Evolutionary conservation across 1,139 yeast genomes (phyloP).

Genomic region (Suhomyces bolitotheri): DNA sequence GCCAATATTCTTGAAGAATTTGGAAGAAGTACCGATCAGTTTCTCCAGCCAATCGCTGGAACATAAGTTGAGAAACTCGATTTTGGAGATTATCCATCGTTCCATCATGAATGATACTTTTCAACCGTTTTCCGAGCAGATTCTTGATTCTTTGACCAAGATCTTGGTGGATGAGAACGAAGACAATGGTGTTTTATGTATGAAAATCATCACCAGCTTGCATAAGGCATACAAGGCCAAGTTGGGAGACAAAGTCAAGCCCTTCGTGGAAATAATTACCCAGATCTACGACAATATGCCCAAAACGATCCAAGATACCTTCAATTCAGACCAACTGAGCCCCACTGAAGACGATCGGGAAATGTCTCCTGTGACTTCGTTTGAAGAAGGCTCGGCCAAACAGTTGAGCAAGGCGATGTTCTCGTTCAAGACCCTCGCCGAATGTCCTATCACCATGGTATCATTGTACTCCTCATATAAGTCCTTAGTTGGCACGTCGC

Average conservation of each 20-base stretch:
- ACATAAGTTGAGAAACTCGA: slow-evolving; percentile 71
- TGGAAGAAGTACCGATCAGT: slow-evolving; percentile 73
- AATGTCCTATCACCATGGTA: slow-evolving; percentile 96
- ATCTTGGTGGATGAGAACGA: slow-evolving; percentile 80
- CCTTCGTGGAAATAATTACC: slow-evolving; percentile 75
- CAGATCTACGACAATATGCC: slow-evolving; percentile 81
- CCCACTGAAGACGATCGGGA: slow-evolving; percentile 23
- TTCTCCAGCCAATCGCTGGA: slow-evolving; percentile 63
- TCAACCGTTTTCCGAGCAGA: slow-evolving; percentile 65
- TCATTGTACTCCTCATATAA: slow-evolving; percentile 86
- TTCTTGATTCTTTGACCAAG: slow-evolving; percentile 61
- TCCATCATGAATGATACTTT: slow-evolving; percentile 81
- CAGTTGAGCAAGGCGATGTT: slow-evolving; percentile 58
- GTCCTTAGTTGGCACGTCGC: slow-evolving; percentile 65
- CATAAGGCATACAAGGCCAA: slow-evolving; percentile 80
- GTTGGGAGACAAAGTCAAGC: slow-evolving; percentile 70
- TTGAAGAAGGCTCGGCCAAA: slow-evolving; percentile 43
- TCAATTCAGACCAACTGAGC: slow-evolving; percentile 25
- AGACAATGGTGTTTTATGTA: slow-evolving; percentile 89
- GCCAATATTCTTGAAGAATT: slow-evolving; percentile 60
- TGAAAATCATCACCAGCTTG: slow-evolving; percentile 84
- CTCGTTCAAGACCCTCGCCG: slow-evolving; percentile 91
- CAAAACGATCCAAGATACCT: slow-evolving; percentile 66
- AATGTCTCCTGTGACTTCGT: slow-evolving; percentile 34
- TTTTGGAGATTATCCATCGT: slow-evolving; percentile 79